A percentile compares a stretch with the other conserved stretches of the same genome.
Conservation (phyloP, 2,329 filamentous ascomycete genomes). For the Aspergillus carbonarius region DNA sequence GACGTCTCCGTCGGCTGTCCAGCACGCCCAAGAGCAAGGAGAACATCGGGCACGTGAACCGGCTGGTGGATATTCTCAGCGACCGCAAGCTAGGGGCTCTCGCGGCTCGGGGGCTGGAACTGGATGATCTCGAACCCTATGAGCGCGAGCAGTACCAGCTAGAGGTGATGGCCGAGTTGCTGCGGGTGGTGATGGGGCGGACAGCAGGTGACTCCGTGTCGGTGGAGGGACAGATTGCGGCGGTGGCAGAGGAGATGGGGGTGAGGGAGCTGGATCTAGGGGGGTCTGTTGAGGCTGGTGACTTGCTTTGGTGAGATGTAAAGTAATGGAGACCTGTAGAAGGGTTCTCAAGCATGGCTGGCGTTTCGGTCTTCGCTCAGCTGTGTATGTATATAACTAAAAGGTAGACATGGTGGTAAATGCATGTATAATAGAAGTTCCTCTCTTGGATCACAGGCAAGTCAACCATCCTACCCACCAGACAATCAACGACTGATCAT, state of each 20-base stretch:
- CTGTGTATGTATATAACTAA: not conserved
- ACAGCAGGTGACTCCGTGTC: constrained; percentile 27
- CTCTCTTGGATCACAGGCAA: too few species aligned
- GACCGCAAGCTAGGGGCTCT: constrained; percentile 36
- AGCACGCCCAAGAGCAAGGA: constrained; percentile 44
- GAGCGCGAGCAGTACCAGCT: constrained; percentile 43
- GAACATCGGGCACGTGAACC: constrained; percentile 46
- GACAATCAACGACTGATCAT: too few species aligned
- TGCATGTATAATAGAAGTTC: not conserved
- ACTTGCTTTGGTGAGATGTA: constrained; percentile 21
- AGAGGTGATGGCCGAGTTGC: constrained; percentile 43
- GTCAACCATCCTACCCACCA: too few species aligned
- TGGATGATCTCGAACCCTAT: constrained; percentile 37
- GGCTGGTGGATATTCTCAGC: constrained; percentile 46
- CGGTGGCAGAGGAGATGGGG: constrained; percentile 41
- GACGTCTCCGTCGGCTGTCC: constrained; percentile 43
- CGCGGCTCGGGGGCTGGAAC: constrained; percentile 30
- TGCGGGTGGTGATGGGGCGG: constrained; percentile 42
- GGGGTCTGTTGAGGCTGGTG: constrained; percentile 27
- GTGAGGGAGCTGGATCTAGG: constrained; percentile 34
- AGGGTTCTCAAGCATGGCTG: not conserved
- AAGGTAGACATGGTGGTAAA: not conserved
- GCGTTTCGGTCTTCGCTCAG: not conserved
- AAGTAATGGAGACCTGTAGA: not conserved
- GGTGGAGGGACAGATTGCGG: constrained; percentile 34